Conservation (phyloP, 768 basidiomycete genomes). For the Pisolithus orientalis region DNA sequence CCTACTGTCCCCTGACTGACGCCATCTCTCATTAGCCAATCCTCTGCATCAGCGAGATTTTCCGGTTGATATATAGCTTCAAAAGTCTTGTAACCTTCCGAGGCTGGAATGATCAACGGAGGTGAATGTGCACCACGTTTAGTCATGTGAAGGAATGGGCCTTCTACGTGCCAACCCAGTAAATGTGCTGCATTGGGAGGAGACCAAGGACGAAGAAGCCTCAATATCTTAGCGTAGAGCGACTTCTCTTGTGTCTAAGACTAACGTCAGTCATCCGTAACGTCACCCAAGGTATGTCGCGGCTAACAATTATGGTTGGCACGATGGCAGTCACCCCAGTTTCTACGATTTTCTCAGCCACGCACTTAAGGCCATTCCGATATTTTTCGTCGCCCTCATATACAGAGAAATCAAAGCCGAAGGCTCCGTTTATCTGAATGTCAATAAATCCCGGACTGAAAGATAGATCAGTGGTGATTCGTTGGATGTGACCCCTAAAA, state of each 20-base stretch:
- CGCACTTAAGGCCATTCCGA: constrained; percentile 55
- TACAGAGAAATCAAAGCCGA: constrained; percentile 82
- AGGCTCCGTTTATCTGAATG: constrained; percentile 87
- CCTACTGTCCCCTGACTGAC: constrained; percentile 33
- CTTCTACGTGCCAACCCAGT: constrained; percentile 89
- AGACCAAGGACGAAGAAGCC: constrained; percentile 62
- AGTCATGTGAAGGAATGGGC: constrained; percentile 77
- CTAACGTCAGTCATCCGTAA: not conserved
- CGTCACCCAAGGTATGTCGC: not conserved
- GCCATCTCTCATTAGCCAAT: constrained; percentile 53
- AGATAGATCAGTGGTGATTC: constrained; percentile 8
- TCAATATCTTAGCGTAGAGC: constrained; percentile 64
- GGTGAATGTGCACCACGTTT: constrained; percentile 83
- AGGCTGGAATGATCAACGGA: constrained; percentile 55
- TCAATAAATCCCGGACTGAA: constrained; percentile 79
- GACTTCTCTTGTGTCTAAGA: constrained; percentile 71
- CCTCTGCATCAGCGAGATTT: constrained; percentile 57
- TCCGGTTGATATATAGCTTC: constrained; percentile 67
- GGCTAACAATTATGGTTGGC: constrained; percentile 65
- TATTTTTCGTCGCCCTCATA: constrained; percentile 67
- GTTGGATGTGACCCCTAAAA: not conserved
- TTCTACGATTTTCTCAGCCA: constrained; percentile 74
- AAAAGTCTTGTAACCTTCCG: constrained; percentile 58
- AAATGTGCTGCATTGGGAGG: constrained; percentile 60
- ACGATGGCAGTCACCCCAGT: constrained; percentile 80